A percentile compares a stretch with the other conserved stretches of the same genome.
Evolutionary conservation across 176 grass and related monocot species (phyloP).

Genomic region (Aegilops longissima): DNA sequence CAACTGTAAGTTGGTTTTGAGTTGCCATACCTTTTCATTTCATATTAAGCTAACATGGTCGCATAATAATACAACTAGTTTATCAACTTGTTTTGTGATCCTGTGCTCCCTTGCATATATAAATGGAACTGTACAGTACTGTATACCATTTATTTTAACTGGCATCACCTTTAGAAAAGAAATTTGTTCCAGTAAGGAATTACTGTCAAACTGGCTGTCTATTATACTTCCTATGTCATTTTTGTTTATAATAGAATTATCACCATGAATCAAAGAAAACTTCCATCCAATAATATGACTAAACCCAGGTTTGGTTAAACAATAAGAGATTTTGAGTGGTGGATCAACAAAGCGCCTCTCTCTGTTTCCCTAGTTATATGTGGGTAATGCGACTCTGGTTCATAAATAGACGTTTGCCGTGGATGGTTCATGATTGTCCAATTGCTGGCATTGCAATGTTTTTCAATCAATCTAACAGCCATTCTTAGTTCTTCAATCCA

Average conservation of each 20-base stretch:
- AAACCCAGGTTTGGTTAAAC: background rate
- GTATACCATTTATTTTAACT: background rate
- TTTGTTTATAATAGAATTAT: background rate
- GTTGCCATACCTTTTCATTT: background rate
- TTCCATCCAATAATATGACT: background rate
- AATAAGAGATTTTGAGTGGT: background rate
- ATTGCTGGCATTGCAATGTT: background rate
- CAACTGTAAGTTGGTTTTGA: constrained; percentile 64
- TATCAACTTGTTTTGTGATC: background rate
- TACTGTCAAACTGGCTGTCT: background rate
- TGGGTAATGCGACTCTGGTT: background rate
- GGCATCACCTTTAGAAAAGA: background rate
- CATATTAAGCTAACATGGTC: background rate
- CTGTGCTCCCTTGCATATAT: background rate
- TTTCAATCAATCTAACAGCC: background rate
- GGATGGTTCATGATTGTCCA: background rate
- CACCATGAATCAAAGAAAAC: background rate
- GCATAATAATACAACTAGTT: background rate
- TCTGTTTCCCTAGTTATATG: background rate
- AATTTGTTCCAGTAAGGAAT: background rate
- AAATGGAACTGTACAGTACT: background rate
- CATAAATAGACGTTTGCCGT: background rate
- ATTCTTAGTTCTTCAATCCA: background rate
- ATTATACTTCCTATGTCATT: background rate
- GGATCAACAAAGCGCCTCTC: background rate